A percentile compares a stretch with the other conserved stretches of the same genome.
Evolutionary conservation across 202 grass and related monocot genomes (phyloP).

Genomic region (Setaria viridis): DNA sequence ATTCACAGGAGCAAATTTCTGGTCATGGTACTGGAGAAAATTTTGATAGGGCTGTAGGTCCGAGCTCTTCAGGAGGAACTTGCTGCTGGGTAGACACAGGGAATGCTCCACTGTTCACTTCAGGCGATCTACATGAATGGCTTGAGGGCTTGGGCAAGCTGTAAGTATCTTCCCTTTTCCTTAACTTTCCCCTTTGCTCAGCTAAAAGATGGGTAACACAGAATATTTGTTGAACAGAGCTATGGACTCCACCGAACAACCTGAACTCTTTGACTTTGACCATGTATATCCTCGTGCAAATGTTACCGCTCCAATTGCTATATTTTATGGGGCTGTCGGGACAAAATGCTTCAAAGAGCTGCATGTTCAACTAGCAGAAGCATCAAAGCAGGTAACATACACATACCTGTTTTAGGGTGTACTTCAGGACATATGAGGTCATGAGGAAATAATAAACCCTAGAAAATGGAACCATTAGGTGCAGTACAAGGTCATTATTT

Average conservation of each 20-base stretch:
- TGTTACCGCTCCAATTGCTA: slow-evolving; percentile 63
- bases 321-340: slow-evolving; percentile 92
- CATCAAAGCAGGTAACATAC: slow-evolving; percentile 82
- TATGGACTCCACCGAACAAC: slow-evolving; percentile 55
- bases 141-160: slow-evolving; percentile 57
- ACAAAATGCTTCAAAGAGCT: slow-evolving; percentile 96
- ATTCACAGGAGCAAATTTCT: slow-evolving; percentile 52
- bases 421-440: slow-evolving; percentile 12
- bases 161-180: slow-evolving; percentile 54
- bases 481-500: slow-evolving; percentile 12
- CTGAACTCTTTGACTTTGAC: slow-evolving; percentile 96
- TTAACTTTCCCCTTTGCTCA: slow-evolving; percentile 29
- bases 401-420: slow-evolving; percentile 13
- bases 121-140: slow-evolving; percentile 72
- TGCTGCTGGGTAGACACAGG: slow-evolving; percentile 98
- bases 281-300: slow-evolving; percentile 79
- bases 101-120: slow-evolving; percentile 64
- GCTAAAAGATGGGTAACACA: slow-evolving; percentile 36
- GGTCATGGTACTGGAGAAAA: slow-evolving; percentile 49
- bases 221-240: slow-evolving; percentile 61
- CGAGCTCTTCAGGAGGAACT: slow-evolving; percentile 53
- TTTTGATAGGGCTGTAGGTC: slow-evolving; percentile 34
- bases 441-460: slow-evolving; percentile 22
- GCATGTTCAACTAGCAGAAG: slow-evolving; percentile 75
- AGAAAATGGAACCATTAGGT: slow-evolving; percentile 27